These are phyloP conservation scores for Saccharum officinarum DNA, from an alignment of 176 grass and related monocot genomes.

Conservation along the genomic window DNA sequence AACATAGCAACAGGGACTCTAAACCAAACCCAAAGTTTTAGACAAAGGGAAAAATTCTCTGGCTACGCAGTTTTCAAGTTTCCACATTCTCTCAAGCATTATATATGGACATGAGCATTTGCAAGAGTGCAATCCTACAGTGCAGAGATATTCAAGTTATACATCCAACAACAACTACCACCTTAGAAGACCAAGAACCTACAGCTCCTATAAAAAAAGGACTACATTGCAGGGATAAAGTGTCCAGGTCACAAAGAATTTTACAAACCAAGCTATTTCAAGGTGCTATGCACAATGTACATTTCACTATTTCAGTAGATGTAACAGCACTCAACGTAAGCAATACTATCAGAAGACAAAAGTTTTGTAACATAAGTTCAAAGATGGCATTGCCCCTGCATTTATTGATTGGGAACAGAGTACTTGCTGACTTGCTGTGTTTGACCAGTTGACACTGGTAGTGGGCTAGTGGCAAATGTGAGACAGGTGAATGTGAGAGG, in stretches of 20 bases:
- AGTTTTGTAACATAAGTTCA: background rate
- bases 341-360: background rate
- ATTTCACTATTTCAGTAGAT: conserved; percentile 10
- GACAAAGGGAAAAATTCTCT: background rate
- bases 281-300: background rate
- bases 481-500: background rate
- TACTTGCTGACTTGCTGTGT: background rate
- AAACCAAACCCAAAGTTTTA: background rate
- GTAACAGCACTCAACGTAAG: background rate
- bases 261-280: background rate
- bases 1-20: background rate
- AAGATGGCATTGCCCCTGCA: background rate
- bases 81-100: background rate
- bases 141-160: background rate
- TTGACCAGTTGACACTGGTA: background rate
- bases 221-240: background rate
- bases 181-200: background rate
- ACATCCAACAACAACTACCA: background rate
- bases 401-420: background rate
- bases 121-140: background rate
- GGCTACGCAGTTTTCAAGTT: background rate
- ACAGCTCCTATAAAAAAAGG: background rate
- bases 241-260: background rate
- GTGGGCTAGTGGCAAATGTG: background rate
- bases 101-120: background rate